Base-by-base conservation (phyloP, 768 basidiomycete species). In the Austroboletus eburneus region DNA sequence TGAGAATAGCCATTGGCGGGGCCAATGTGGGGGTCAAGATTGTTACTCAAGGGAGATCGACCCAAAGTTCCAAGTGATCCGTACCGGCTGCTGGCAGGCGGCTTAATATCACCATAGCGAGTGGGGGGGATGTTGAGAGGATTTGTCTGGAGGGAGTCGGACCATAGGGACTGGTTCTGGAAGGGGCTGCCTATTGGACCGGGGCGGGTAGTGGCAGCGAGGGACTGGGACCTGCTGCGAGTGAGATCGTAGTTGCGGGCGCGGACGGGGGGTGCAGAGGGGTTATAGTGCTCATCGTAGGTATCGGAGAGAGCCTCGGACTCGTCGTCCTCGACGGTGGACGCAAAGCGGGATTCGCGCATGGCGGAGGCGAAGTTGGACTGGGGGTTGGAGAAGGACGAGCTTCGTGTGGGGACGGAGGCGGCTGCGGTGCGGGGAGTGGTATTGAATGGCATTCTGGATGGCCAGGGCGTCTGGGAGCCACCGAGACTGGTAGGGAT, bases 251-350 rank as follows among this genome's bases (percentile, higher is more conserved):
- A 83, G 12, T 75, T 69, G n/a, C 84, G 77, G 5, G 83, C 82
- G 27, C 83, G 72, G 30, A 67, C 59, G 23, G 53, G 48, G 16
- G 76, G 73, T n/a, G n/a, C n/a, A 4, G 77, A 66, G 24, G 69
- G 71, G 5, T 76, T 61, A 54, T 69, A 79, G 37, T 68, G 72
- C 27, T 83, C 78, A 37, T 85, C 83, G 57, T 81, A 81, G 37
- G 75, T 75, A 59, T 86, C 83, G 40, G 76, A 78, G 20, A 80
- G 66, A 5, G 67, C 68, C 43, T 86, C 85, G 1, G 77, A 79
- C 65, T 90, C 87, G 63, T 90, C 87, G 55, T 90, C 87, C 68
- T 90, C 88, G 55, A 85, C 79, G 1, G 86, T 90, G 20, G 85
- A 87, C 5, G 83, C 76, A 64, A 90, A 89, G 25, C 80, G 69